Base-by-base conservation (phyloP, 2,329 filamentous ascomycete genomes). In the Fusarium sulawesiense region DNA sequence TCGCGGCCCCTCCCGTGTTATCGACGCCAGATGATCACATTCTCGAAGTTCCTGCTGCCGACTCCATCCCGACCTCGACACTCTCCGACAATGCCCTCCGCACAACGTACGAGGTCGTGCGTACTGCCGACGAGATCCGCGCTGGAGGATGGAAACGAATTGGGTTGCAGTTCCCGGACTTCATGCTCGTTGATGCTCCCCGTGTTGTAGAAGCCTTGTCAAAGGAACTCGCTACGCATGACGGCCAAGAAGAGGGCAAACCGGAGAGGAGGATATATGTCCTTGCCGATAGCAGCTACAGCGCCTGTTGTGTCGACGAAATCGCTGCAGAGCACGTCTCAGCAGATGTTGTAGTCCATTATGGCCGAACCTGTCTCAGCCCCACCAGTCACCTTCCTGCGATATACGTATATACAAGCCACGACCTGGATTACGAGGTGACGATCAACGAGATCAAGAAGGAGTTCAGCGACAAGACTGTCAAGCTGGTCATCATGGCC, bases 241-340 rank as follows among this genome's bases (percentile, higher is more conserved):
- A 73, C 34, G 64, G 58, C 2, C 60, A 56, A 13, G 62, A 58
- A 29, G 51, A 68, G 16, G 34, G 20, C 12, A 59, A 51, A 34
- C 11, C 23, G 5, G 65, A 72, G 44, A 71, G 58, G 58, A 77
- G 85, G 66, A 84, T 98, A 55, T 97, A 92, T 74, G 94, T 99
- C 64, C 84, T 99, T 20, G 96, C 92, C 32, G 96, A 99, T 79
- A 98, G 96, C 4, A 98, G 95, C 3, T 99, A 98, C 80, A 97
- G 96, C 64, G 91, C 95, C 1, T 99, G 96, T 81, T 99, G 96
- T 76, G 94, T 98, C 20, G 96, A 99, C 76, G 96, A 99, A 82
- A 91, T 98, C 42, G 96, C 96, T 0, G 96, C 96, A 4, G 94
- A 99, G 79, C 96, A 99, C 78, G 92, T 93, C 18, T 87, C 93